Percentiles rank a stretch among this genome's conserved stretches.
These are phyloP conservation scores for Myriangium duriaei DNA, from an alignment of 2,329 filamentous ascomycete species.

Conservation along the genomic window DNA sequence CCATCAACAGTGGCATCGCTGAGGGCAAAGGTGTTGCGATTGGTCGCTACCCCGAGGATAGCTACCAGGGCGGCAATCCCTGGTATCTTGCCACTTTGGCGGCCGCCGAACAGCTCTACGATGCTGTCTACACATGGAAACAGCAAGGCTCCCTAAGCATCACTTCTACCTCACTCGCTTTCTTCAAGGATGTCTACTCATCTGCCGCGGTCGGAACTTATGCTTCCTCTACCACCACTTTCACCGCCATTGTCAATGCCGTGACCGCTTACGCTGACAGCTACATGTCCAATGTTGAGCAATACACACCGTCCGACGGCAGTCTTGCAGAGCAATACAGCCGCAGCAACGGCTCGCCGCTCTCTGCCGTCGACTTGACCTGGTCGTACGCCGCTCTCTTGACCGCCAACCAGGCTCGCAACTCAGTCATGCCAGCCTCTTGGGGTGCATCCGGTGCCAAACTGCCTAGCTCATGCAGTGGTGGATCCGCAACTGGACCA, in stretches of 20 bases:
- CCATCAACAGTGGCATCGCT: conserved; percentile 53
- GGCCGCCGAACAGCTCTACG: conserved; percentile 69
- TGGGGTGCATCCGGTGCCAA: conserved; percentile 38
- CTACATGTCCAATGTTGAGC: conserved; percentile 32
- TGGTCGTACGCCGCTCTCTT: conserved; percentile 65
- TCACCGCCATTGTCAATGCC: conserved; percentile 40
- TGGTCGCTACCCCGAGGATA: conserved; percentile 40
- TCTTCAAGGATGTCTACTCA: conserved; percentile 56
- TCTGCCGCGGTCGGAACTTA: conserved; percentile 52
- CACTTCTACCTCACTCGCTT: conserved; percentile 50
- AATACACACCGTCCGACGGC: conserved; percentile 47
- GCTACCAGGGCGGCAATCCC: conserved; percentile 66
- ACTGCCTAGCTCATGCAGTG: conserved; percentile 16
- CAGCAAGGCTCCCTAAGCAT: conserved; percentile 50
- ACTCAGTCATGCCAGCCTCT: conserved; percentile 41
- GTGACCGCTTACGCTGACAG: conserved; percentile 52
- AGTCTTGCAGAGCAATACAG: conserved; percentile 56
- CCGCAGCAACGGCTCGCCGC: conserved; percentile 34
- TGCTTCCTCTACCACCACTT: conserved; percentile 29
- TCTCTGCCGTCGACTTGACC: conserved; percentile 55
- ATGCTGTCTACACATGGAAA: conserved; percentile 61
- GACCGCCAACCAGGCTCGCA: conserved; percentile 47
- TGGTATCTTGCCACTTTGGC: conserved; percentile 57
- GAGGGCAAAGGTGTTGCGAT: conserved; percentile 43
- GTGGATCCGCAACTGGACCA: conserved; percentile 17